Base-by-base conservation (phyloP, 2,329 filamentous ascomycete species). In the Plectosphaerella plurivora region DNA sequence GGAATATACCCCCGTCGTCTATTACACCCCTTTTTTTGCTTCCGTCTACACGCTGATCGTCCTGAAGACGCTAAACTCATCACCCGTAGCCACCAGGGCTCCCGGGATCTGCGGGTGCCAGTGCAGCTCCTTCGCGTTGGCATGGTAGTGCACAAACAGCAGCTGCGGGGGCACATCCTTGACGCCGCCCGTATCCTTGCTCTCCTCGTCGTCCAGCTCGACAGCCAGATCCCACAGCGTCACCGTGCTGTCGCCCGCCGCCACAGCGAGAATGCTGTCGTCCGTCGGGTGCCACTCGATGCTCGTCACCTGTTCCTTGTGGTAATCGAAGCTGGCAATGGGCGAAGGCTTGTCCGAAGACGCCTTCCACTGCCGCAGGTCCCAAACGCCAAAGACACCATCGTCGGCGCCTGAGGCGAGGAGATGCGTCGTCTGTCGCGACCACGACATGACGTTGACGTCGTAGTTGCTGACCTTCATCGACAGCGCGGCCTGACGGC, bases 221-320 rank as follows among this genome's bases (percentile, higher is more conserved):
- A 97, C 94, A 0, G 92, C 91, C 66, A 99, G 71, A 81, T 99
- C 94, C 94, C 94, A 97, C 33, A 97, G 74, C 2, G 94, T 97
- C 33, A 97, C 83, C 0, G 93, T 97, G 73, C 92, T 93, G 70
- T 99, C 94, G 45, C 87, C 94, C 0, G 91, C 90, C 20, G 90
- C 93, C 42, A 97, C 91, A 3, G 91, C 89, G 15, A 99, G 84
- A 63, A 97, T 95, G 67, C 89, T 95, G 76, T 99, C 93, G 65
- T 99, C 94, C 1, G 90, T 93, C 3, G 94, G 93, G 70, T 97
- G 93, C 93, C 94, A 99, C 74, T 97, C 92, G 39, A 99, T 82
- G 60, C 88, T 91, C 7, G 94, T 99, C 63, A 99, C 91, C 62
- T 96, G 94, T 71, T 97, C 91, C 71, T 91, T 93, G 79, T 99